phyloP scores from a whole-genome alignment of 2,329 filamentous ascomycete genomes.

The Colletotrichum sidae region DNA sequence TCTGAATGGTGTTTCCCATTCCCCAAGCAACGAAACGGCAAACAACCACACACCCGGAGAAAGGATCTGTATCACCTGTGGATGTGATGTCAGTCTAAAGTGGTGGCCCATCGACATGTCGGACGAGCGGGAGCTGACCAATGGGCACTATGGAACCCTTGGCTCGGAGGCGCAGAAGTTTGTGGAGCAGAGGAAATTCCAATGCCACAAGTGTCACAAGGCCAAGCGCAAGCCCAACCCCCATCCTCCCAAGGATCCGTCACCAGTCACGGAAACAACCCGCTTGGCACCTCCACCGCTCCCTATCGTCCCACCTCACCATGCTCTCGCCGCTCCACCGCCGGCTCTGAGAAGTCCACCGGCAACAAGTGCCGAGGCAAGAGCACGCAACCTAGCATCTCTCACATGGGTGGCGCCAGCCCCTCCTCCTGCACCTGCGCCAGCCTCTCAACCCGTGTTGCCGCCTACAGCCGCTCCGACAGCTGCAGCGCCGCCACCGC shows the following conservation, averaged over 20 bases:
- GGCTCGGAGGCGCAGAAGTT: conserved; percentile 70
- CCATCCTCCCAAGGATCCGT: conserved; percentile 40
- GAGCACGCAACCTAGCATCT: conserved; percentile 35
- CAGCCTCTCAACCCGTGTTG: conserved; percentile 24
- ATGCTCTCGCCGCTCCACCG: conserved; percentile 42
- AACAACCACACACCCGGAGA: conserved; percentile 52
- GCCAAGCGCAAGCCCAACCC: conserved; percentile 58
- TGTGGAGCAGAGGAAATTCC: conserved; percentile 70
- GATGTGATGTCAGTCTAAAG: conserved; percentile 77
- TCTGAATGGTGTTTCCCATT: conserved; percentile 39
- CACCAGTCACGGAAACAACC: conserved; percentile 23
- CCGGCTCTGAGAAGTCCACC: conserved; percentile 37
- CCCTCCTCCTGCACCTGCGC: conserved; percentile 35
- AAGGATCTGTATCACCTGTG: conserved; percentile 73
- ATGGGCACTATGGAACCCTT: conserved; percentile 62
- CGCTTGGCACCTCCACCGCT: conserved; percentile 38
- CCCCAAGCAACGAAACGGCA: conserved; percentile 9
- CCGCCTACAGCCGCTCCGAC: conserved; percentile 40
- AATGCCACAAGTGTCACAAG: conserved; percentile 82
- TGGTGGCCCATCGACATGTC: conserved; percentile 74
- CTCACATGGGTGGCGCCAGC: conserved; percentile 35
- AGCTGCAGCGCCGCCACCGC: conserved; percentile 36
- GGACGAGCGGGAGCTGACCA: conserved; percentile 64
- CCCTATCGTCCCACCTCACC: conserved; percentile 41
- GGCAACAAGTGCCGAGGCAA: conserved; percentile 33